Base-by-base conservation (phyloP, 805 yeast species). In the Saccharomycopsis sp. region DNA sequence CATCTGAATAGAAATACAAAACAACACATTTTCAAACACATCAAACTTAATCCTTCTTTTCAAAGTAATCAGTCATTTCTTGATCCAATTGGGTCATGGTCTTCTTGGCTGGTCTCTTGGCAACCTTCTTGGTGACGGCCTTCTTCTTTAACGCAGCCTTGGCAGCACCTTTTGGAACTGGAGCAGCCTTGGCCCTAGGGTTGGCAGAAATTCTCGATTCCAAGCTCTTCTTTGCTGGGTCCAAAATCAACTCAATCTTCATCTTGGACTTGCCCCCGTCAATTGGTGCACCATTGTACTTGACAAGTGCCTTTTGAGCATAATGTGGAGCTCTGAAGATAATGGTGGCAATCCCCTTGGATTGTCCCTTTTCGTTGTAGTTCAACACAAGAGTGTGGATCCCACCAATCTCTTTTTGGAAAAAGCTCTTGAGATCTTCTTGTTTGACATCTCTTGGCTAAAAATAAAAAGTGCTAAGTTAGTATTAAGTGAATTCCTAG, bases 61-160 rank as follows among this genome's bases (percentile, higher is more conserved):
- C 77, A 54, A 89, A 88, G 67, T 89, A 89, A 59, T 88, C 97
- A 49, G 87, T 82, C 98, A 92, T 89, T 68, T 89, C 97, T 60
- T 88, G 95, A 65, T 92, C 98, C 58, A 89, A 76, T 65, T 92
- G 89, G 61, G 84, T 97, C 50, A 83, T 70, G 39, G 95, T 77
- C 73, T 87, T 87, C 53, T 56, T 60, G 42, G 58, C 61, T 40
- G 58, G 60, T 52, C 56, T 56, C 45, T 55, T 59, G 45, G 63
- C 26, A 17, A 20, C 23, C 19, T 36, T 30, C 34, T 41, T 30
- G 40, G 44, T 29, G 30, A 31, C 16, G 38, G 44, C 21, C 25
- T 34, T 38, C 47, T 51, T 55, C 34, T 50, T 37, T 40, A 46
- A 48, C 41, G 46, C 46, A 40, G 29, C 30, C 36, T 26, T 44